Evolutionary conservation across 371 early-diverging fungal species (phyloP), one percentile per base, ranked within the genome.

Genomic region (Rhizopus stolonifer): DNA sequence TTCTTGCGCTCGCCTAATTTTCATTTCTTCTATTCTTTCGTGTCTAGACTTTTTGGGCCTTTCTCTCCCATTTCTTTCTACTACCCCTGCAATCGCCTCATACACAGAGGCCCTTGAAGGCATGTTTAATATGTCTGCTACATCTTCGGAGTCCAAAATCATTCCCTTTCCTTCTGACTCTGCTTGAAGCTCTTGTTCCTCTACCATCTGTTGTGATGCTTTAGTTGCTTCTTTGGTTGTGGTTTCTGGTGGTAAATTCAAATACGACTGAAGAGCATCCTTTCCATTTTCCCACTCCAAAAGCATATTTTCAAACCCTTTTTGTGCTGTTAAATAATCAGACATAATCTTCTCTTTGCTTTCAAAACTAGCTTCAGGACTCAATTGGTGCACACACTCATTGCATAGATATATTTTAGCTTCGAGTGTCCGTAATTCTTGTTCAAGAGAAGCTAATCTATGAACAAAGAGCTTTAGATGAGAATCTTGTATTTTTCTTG

Each of bases 21-120:
- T 81, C 65, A 80, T 81, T 24, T 80, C 70, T 25, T 69, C 69
- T 26, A 86, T 84, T 40, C 86, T 59, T 54, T 86, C 80, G 14
- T 80, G 68, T n/a, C 86, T 72, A 8, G 77, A 75, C 61, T 78
- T 77, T 48, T 67, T 81, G 5, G 59, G 34, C 21, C 61, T 54
- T 23, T 61, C 68, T 32, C 46, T 63, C 1, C 60, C 52, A 31
- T 63, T 65, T 25, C 54, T 58, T 40, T 71, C 77, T 10, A 67
- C 63, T 5, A 68, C 54, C 8, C 72, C 79, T 0, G 71, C 65
- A 25, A 71, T 64, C 3, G 75, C 71, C 38, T 79, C 79, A 53
- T 64, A 79, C 0, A 79, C 68, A 7, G 73, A 72, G 4, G 79
- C 69, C 52, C 62, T 64, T 1, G 79, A 58, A 13, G 75, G 79